Percentiles rank a stretch among this genome's conserved stretches.
Evolutionary conservation across 192 early-diverging fungal genomes (phyloP).

Genomic region (Podila verticillata): DNA sequence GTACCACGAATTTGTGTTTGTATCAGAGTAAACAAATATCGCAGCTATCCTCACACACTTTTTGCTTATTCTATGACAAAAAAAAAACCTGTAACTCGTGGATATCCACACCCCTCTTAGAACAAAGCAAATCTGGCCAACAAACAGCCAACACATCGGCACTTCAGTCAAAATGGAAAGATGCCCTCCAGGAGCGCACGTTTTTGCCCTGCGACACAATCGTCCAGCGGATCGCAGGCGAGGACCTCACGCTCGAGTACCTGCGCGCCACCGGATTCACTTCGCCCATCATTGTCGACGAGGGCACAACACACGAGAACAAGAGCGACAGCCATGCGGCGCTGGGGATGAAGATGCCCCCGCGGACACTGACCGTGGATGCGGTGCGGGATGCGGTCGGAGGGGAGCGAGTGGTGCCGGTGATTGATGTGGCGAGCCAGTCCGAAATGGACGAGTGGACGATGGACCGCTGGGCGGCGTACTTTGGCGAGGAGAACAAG

Average conservation of each 20-base stretch:
- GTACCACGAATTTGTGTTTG: not conserved
- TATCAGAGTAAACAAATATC: not conserved
- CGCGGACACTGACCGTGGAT: slow-evolving; percentile 62
- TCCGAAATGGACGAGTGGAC: slow-evolving; percentile 81
- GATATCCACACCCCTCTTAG: not conserved
- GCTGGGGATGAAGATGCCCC: slow-evolving; percentile 87
- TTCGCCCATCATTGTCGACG: slow-evolving; percentile 81
- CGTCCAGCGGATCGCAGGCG: slow-evolving; percentile 74
- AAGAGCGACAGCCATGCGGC: not conserved
- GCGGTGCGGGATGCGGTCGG: slow-evolving; percentile 67
- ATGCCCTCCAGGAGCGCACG: slow-evolving; percentile 71
- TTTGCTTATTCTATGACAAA: too few relatives aligned
- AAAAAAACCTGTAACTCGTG: too few relatives aligned
- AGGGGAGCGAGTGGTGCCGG: slow-evolving; percentile 73
- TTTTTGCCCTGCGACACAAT: slow-evolving; percentile 63
- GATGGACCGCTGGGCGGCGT: slow-evolving; percentile 83
- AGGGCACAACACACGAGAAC: slow-evolving; percentile 5
- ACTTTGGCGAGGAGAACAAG: slow-evolving; percentile 70
- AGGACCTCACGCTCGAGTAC: slow-evolving; percentile 74
- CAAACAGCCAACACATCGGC: not conserved
- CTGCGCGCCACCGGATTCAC: slow-evolving; percentile 68
- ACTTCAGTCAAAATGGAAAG: slow-evolving; percentile 75
- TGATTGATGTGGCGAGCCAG: slow-evolving; percentile 91
- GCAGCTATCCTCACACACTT: not conserved
- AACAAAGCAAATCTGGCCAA: not conserved